Evolutionary conservation across 2,329 filamentous ascomycete species (phyloP), one percentile per base, ranked within the genome.

Genomic region (Arthrobotrys megalospora): DNA sequence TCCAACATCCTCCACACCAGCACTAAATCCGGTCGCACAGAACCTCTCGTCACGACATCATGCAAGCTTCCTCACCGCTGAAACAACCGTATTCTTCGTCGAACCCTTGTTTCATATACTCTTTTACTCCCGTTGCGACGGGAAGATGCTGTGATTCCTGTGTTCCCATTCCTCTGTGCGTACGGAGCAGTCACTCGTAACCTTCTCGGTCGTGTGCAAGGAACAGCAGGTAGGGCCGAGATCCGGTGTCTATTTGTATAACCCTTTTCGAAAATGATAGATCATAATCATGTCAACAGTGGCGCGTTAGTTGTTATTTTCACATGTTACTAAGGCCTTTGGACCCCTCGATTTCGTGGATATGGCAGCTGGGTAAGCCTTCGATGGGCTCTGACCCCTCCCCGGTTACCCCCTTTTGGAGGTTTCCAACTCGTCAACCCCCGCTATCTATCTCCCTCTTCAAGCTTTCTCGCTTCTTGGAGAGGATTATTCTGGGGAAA

Each of bases 381-480:
- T 58, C 11, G 10, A 19, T n/a, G 12, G 19, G 16, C 47, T 50
- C 21, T 45, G 19, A 14, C 50, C 50, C 48, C 65, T 53, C 28
- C 24, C 10, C 21, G 32, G 53, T 55, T 55, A 28, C 12, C 16
- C 36, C 41, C 41, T 53, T 53, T 53, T 34, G 50, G 28, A 10
- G 50, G 50, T 11, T 16, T 36, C 28, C 2, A 53, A 7, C 4
- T 6, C 21, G 16, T 19, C 14, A 28, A 7, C 66, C 53, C 53
- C 45, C 55, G 53, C 43, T 52, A 70, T 70, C 50, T 47, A 10
- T 70, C 43, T 41, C 11, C 16, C 5, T 41, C 38, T 52, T 24
- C 36, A 62, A 62, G 36, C 53, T 41, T 60, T 69, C 50, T 43
- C 50, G 65, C 38, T 60, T 68, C 50, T 48, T 58, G 65, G 55